phyloP scores from a whole-genome alignment of 129 eudicot species.

The Glebionis coronaria region DNA sequence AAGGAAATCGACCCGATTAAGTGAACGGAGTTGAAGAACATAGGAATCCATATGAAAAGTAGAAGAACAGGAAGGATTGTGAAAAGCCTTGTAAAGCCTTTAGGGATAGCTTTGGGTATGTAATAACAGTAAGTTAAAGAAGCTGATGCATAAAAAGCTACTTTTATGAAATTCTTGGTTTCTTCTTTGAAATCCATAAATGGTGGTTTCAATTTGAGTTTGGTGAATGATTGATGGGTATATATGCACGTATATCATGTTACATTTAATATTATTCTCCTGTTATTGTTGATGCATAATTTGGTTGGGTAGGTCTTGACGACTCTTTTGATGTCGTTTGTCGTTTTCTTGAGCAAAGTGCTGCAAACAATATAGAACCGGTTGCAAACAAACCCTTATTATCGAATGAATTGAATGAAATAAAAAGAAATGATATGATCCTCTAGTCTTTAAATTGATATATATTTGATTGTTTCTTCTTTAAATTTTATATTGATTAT shows the following conservation, averaged over 20 bases:
- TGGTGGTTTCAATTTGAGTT: not conserved
- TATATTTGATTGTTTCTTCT: no score
- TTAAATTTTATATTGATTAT: no score
- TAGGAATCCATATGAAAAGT: slow-evolving; percentile 23
- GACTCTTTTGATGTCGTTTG: no score
- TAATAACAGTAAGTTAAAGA: slow-evolving; percentile 24
- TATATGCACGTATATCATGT: no score
- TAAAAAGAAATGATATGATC: no score
- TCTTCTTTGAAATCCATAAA: slow-evolving; percentile 33
- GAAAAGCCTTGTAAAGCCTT: slow-evolving; percentile 34
- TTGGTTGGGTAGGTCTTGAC: no score
- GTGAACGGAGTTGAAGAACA: slow-evolving; percentile 27
- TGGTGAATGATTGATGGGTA: not conserved
- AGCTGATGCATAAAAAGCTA: slow-evolving; percentile 8
- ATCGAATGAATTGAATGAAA: no score
- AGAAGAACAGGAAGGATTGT: slow-evolving; percentile 30
- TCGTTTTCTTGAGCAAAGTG: no score
- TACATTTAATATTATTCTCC: not conserved
- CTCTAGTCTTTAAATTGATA: no score
- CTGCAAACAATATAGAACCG: no score
- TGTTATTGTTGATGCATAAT: no score
- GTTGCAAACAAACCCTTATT: no score
- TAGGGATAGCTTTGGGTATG: slow-evolving; percentile 20
- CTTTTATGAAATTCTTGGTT: slow-evolving; percentile 27
- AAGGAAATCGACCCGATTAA: slow-evolving; percentile 25